A percentile compares a stretch with the other conserved stretches of the same genome.
These are phyloP conservation scores for Apophysomyces trapeziformis DNA, from an alignment of 371 early-diverging fungal species.

Conservation along the genomic window DNA sequence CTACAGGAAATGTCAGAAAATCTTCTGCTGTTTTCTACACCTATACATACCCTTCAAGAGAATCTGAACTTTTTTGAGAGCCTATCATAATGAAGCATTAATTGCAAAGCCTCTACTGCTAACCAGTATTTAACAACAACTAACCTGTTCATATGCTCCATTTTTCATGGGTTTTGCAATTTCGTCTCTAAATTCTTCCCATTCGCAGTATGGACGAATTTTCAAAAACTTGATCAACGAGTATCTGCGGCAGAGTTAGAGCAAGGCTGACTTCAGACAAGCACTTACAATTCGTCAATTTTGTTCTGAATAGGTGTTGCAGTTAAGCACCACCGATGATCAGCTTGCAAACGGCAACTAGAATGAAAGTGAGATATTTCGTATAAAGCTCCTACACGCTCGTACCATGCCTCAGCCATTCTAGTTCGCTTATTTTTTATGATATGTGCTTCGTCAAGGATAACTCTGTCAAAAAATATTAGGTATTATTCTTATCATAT, in stretches of 20 bases:
- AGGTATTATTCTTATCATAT: background rate
- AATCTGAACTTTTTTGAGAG: slow-evolving; percentile 41
- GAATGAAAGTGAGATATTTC: background rate
- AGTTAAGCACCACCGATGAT: slow-evolving; percentile 84
- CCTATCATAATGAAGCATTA: slow-evolving; percentile 19
- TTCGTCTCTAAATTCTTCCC: slow-evolving; percentile 57
- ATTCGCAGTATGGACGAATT: slow-evolving; percentile 66
- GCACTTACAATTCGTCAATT: slow-evolving; percentile 76
- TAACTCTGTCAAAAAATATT: slow-evolving; percentile 34
- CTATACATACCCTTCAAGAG: slow-evolving; percentile 30
- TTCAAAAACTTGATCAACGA: slow-evolving; percentile 82
- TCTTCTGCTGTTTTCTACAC: background rate
- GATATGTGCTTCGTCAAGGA: slow-evolving; percentile 91
- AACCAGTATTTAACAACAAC: background rate
- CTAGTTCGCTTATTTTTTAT: slow-evolving; percentile 78
- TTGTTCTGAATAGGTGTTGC: slow-evolving; percentile 86
- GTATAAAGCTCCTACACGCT: background rate
- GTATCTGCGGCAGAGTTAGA: slow-evolving; percentile 23
- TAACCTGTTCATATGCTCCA: slow-evolving; percentile 15
- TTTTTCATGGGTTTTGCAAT: slow-evolving; percentile 48
- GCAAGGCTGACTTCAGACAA: background rate
- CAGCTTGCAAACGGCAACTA: slow-evolving; percentile 61
- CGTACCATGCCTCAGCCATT: slow-evolving; percentile 58
- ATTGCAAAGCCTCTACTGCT: slow-evolving; percentile 32
- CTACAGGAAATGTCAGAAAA: slow-evolving; percentile 15